Evolutionary conservation across 495 filamentous ascomycete species (phyloP).

Genomic region (Jackrogersella minutella): DNA sequence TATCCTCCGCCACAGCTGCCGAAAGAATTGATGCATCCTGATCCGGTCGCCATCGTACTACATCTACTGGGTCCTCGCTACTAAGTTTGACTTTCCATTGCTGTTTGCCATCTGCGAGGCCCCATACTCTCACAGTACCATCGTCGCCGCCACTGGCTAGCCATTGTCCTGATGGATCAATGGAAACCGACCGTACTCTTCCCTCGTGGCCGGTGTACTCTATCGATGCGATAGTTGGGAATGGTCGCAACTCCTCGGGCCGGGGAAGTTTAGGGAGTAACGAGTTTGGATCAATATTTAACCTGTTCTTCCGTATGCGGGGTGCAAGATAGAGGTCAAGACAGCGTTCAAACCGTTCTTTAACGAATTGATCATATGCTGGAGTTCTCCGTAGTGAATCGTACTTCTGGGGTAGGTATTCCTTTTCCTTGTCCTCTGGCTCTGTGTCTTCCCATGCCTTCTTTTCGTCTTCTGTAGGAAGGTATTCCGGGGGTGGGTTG

Average conservation of each 20-base stretch:
- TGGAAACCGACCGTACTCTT: conserved; percentile 79
- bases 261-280: conserved; percentile 94
- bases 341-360: conserved; percentile 95
- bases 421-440: conserved; percentile 87
- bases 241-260: conserved; percentile 90
- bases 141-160: conserved; percentile 94
- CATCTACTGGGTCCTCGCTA: conserved; percentile 82
- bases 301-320: conserved; percentile 86
- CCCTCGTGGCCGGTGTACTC: conserved; percentile 90
- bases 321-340: conserved; percentile 96
- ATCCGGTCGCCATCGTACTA: conserved; percentile 88
- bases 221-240: conserved; percentile 85
- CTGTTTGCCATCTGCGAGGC: conserved; percentile 84
- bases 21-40: conserved; percentile 82
- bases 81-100: conserved; percentile 83
- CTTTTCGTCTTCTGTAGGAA: conserved; percentile 84
- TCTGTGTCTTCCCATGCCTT: conserved; percentile 89
- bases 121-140: conserved; percentile 91
- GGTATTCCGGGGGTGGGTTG: conserved; percentile 94
- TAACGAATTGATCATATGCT: conserved; percentile 88
- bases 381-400: conserved; percentile 88
- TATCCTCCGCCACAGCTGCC: conserved; percentile 81
- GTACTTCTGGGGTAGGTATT: conserved; percentile 83
- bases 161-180: conserved; percentile 80
- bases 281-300: conserved; percentile 96